Percentiles rank a stretch among this genome's conserved stretches.
These are phyloP conservation scores for Ceratobasidium sp. DNA, from an alignment of 1,284 basidiomycete species.

Conservation along the genomic window DNA sequence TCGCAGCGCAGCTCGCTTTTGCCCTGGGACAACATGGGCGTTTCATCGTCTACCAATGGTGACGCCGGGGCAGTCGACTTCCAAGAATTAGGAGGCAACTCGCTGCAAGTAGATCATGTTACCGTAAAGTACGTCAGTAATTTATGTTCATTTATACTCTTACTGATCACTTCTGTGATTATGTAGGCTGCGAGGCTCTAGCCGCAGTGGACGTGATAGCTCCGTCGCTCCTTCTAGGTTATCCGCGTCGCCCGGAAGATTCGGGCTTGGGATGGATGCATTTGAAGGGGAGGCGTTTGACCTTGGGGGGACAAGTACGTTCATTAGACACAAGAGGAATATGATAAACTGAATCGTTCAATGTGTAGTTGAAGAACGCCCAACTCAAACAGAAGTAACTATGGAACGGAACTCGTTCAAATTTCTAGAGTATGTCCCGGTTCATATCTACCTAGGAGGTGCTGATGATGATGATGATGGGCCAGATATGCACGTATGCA, in stretches of 20 bases:
- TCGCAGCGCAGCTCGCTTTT: constrained; percentile 75
- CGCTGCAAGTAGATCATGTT: constrained; percentile 15
- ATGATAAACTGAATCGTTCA: not conserved
- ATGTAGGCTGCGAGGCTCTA: constrained; percentile 22
- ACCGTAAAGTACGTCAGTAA: constrained; percentile 21
- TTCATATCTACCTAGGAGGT: not conserved
- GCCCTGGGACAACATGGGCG: constrained; percentile 84
- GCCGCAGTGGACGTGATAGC: constrained; percentile 32
- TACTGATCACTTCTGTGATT: constrained; percentile 62
- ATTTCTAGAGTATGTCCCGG: constrained; percentile 74
- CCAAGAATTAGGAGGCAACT: constrained; percentile 52
- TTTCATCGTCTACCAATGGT: constrained; percentile 66
- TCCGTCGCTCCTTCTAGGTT: constrained; percentile 28
- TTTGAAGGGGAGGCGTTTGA: constrained; percentile 33
- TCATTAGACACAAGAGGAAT: not conserved
- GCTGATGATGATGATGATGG: constrained; percentile 30
- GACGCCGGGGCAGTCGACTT: constrained; percentile 59
- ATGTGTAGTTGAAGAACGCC: constrained; percentile 9
- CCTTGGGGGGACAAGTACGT: constrained; percentile 20
- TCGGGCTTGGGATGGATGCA: constrained; percentile 38
- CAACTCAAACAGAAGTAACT: constrained; percentile 12
- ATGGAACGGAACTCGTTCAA: constrained; percentile 81
- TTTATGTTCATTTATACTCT: constrained; percentile 59
- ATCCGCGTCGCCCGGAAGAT: constrained; percentile 35
- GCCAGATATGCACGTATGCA: constrained; percentile 83